These are phyloP conservation scores for Talinum fruticosum DNA, from an alignment of 148 eudicot species.

Conservation along the genomic window DNA sequence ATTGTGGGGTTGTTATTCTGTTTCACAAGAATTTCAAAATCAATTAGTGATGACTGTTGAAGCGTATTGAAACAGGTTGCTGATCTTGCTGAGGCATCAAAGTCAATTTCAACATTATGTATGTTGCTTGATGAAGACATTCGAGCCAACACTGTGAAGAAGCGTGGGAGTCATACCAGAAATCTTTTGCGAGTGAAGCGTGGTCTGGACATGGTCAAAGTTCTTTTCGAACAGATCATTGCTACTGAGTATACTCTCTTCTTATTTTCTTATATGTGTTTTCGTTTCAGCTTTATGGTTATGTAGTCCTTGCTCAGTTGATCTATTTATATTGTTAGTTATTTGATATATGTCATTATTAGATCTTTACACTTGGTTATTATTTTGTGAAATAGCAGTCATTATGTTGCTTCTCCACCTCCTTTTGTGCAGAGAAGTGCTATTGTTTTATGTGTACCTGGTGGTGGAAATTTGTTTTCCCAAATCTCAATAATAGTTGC, in stretches of 20 bases:
- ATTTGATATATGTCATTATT: too few species aligned
- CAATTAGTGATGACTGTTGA: not conserved
- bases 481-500: too few species aligned
- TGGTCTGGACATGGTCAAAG: slow-evolving; percentile 86
- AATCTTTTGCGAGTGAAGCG: slow-evolving; percentile 89
- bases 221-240: slow-evolving; percentile 78
- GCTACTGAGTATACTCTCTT: slow-evolving; percentile 53
- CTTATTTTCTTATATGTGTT: not conserved
- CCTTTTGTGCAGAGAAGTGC: too few species aligned
- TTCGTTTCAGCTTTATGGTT: too few species aligned
- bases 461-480: too few species aligned
- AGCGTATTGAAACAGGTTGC: slow-evolving; percentile 42
- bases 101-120: slow-evolving; percentile 45
- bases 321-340: too few species aligned
- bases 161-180: slow-evolving; percentile 80
- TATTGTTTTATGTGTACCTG: too few species aligned
- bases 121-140: slow-evolving; percentile 63
- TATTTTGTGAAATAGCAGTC: too few species aligned
- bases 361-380: too few species aligned
- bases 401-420: too few species aligned
- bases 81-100: slow-evolving; percentile 67
- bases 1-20: not conserved
- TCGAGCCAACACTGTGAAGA: slow-evolving; percentile 53
- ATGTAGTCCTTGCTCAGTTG: too few species aligned
- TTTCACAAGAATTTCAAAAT: not conserved